Base-by-base conservation (phyloP, 164 flowering plant species). In the Aristolochia fimbriata region DNA sequence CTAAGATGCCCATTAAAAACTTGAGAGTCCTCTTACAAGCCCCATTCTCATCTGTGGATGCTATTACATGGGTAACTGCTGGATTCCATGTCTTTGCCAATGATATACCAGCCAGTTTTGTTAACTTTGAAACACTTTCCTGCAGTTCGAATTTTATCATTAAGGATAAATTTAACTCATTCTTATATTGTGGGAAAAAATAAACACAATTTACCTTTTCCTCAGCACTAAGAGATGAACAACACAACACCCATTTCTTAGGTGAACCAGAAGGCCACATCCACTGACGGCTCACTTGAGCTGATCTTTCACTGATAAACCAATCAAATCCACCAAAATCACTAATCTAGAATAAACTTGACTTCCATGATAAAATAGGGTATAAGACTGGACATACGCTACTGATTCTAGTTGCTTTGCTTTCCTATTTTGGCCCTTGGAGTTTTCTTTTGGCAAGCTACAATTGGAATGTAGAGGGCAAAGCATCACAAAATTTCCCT, bases 401-500 rank as follows among this genome's bases (percentile, higher is more conserved):
- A 71, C 73, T 30, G 61, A 55, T 63, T 27, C 43, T 48, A 58
- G 21, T 49, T 52, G 75, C 57, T 67, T 78, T 58, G 65, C 79
- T n/a, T 63, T 66, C 65, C 67, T 58, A 37, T 47, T 63, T 65
- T 71, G 76, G 59, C 70, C 57, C 55, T 47, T 65, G 55, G 71
- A n/a, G 15, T 47, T 49, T 68, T 90, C 96, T 65, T 65, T 66
- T 5, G 99, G 97, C 70, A 94, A 73, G 68, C 80, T 82, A 25
- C 70, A 70, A 24, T 82, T 78, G 19, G 80, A 62, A 76, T 94
- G 96, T 52, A 83, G 74, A 54, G 99, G 97, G 71, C 99, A 94
- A 48, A 94, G 67, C 78, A 91, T 83, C 51, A 94, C 97, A 85
- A 85, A 94, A 66, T 88, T 88, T 19, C 82, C 93, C 99, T 94